Evolutionary conservation across 257 asterid genomes (phyloP).

Genomic region (Solanum megistacrolobum): DNA sequence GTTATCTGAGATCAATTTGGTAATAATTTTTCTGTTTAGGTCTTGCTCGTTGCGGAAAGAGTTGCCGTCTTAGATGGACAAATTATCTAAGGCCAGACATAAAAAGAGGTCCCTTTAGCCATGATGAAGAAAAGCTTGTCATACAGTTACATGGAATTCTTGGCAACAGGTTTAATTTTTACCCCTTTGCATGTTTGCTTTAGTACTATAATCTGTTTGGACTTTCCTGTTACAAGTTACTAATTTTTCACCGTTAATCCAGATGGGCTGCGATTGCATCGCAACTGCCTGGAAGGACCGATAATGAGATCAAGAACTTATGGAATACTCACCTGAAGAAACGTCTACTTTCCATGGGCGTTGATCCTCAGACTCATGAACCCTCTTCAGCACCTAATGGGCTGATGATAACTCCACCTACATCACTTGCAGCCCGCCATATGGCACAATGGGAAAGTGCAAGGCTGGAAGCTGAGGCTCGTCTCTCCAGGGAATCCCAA

Average conservation of each 20-base stretch:
- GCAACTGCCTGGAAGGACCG: constrained; percentile 82
- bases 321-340: constrained; percentile 96
- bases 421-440: constrained; percentile 74
- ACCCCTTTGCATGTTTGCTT: background rate
- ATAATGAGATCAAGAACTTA: constrained; percentile 85
- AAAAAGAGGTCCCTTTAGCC: constrained; percentile 71
- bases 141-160: constrained; percentile 84
- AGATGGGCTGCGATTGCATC: constrained; percentile 97
- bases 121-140: constrained; percentile 80
- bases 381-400: constrained; percentile 26
- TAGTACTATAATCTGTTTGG: background rate
- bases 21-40: constrained; percentile 21
- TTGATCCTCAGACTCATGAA: constrained; percentile 78
- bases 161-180: constrained; percentile 55
- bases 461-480: constrained; percentile 89
- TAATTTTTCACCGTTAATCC: background rate
- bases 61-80: constrained; percentile 84
- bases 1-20: background rate
- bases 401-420: constrained; percentile 7
- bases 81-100: constrained; percentile 94
- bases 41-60: constrained; percentile 91
- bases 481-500: constrained; percentile 56
- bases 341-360: constrained; percentile 57
- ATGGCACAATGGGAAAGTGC: constrained; percentile 99
- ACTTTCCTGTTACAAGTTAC: background rate